Conservation (phyloP, 352 stramenopile genomes). For the Pythium biforme region DNA sequence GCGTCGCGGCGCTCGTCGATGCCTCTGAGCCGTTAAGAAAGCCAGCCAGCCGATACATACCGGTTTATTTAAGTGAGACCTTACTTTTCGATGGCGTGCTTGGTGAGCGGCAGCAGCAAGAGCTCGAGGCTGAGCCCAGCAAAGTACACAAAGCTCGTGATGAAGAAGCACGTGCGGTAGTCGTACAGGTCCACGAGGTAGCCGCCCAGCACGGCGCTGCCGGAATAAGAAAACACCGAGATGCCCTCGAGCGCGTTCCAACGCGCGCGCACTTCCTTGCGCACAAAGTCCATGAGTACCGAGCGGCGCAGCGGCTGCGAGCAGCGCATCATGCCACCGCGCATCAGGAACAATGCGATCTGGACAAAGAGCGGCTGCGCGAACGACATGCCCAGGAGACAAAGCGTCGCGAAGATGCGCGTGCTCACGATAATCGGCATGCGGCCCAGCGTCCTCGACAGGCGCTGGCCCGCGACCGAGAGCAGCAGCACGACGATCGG, state of each 20-base stretch:
- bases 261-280: constrained; percentile 64
- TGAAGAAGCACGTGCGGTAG: constrained; percentile 80
- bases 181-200: constrained; percentile 77
- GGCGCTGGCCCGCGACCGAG: constrained; percentile 47
- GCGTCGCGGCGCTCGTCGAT: neutral
- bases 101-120: constrained; percentile 68
- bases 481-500: constrained; percentile 68
- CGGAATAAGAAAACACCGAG: constrained; percentile 80
- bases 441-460: constrained; percentile 51
- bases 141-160: constrained; percentile 75
- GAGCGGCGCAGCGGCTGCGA: constrained; percentile 80
- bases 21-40: neutral
- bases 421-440: constrained; percentile 78
- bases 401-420: constrained; percentile 51
- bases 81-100: constrained; percentile 50
- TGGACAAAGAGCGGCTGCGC: constrained; percentile 57
- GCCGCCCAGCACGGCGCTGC: constrained; percentile 72
- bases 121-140: constrained; percentile 56
- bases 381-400: constrained; percentile 68
- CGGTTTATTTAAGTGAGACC: constrained; percentile 7
- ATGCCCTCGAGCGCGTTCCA: constrained; percentile 80
- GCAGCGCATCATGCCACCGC: constrained; percentile 84
- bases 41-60: too few relatives aligned
- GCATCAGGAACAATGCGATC: constrained; percentile 70
- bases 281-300: constrained; percentile 81